phyloP scores from a whole-genome alignment of 1,284 basidiomycete species.

The Athelia sp. region DNA sequence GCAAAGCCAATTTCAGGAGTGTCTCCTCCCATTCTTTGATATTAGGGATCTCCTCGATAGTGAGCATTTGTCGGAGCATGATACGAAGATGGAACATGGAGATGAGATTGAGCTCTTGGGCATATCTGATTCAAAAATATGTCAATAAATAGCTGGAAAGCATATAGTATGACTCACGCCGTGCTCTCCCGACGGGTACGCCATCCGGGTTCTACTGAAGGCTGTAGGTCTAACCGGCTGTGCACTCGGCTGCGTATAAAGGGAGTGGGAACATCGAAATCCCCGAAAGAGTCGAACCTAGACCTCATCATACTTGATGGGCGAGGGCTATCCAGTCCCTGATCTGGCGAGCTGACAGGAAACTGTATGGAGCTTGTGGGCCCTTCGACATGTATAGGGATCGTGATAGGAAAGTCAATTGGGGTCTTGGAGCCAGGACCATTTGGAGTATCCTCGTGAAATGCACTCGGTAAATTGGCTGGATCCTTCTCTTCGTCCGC shows the following conservation, averaged over 20 bases:
- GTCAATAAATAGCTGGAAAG: slow-evolving; percentile 1
- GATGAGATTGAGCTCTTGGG: slow-evolving; percentile 75
- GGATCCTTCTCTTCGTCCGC: slow-evolving; percentile 74
- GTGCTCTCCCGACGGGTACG: slow-evolving; percentile 77
- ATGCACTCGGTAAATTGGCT: slow-evolving; percentile 32
- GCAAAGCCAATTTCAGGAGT: slow-evolving; percentile 73
- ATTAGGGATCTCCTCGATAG: slow-evolving; percentile 70
- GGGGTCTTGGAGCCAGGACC: slow-evolving; percentile 44
- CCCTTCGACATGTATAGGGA: slow-evolving; percentile 44
- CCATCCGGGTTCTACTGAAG: slow-evolving; percentile 66
- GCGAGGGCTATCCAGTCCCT: slow-evolving; percentile 51
- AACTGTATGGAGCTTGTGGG: slow-evolving; percentile 70
- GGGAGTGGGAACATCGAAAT: slow-evolving; percentile 64
- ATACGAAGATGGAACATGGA: slow-evolving; percentile 85
- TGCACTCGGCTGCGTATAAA: slow-evolving; percentile 80
- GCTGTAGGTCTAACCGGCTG: slow-evolving; percentile 60
- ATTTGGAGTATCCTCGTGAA: slow-evolving; percentile 41
- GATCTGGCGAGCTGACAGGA: slow-evolving; percentile 72
- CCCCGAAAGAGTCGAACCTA: slow-evolving; percentile 62
- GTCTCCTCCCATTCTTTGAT: slow-evolving; percentile 83
- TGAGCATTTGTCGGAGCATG: slow-evolving; percentile 89
- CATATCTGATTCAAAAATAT: slow-evolving; percentile 55
- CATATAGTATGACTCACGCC: slow-evolving; percentile 47
- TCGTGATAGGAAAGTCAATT: slow-evolving; percentile 48
- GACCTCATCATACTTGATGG: slow-evolving; percentile 44